Percentiles rank a stretch among this genome's conserved stretches.
These are phyloP conservation scores for Chytriomyces confervae DNA, from an alignment of 192 early-diverging fungal species.

Conservation along the genomic window DNA sequence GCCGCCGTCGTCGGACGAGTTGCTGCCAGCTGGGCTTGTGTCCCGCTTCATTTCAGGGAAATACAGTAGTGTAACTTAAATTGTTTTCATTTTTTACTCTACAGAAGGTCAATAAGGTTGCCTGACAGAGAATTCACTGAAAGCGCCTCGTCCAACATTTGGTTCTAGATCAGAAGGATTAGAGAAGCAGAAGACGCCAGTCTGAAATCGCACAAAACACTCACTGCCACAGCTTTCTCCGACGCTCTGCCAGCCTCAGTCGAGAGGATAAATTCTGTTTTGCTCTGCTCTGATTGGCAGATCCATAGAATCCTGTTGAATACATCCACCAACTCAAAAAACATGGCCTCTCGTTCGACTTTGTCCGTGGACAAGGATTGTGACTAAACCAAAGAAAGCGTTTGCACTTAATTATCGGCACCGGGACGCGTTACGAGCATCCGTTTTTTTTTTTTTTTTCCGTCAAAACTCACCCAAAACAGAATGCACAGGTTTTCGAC, in stretches of 20 bases:
- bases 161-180: neutral
- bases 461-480: neutral
- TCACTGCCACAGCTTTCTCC: neutral
- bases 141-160: neutral
- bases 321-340: neutral
- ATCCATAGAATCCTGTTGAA: neutral
- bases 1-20: neutral
- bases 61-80: no score
- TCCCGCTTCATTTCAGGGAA: no score
- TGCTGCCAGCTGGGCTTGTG: no score
- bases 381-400: neutral
- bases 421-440: neutral
- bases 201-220: neutral
- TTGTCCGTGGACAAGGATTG: neutral
- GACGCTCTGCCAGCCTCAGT: neutral
- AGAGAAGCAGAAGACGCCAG: neutral
- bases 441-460: neutral
- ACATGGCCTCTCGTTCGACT: neutral
- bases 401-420: no score
- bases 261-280: neutral
- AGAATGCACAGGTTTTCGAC: neutral
- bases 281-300: neutral
- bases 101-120: neutral
- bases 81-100: neutral
- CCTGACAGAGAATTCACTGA: neutral